Evolutionary conservation across 805 yeast species (phyloP).

Genomic region (Lipomyces sp.): DNA sequence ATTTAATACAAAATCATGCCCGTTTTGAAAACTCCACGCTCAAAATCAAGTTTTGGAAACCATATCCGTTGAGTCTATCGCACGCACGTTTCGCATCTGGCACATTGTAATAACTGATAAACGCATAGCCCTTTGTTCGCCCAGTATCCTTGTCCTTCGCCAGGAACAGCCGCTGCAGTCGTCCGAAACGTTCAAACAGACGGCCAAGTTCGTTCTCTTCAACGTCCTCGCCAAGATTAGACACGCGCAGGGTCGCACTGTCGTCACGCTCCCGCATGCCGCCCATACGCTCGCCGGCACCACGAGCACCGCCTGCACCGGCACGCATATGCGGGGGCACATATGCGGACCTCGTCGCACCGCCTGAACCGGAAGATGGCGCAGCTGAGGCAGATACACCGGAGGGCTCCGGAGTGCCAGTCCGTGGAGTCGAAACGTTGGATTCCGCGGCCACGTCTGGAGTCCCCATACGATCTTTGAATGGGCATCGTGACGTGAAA

Average conservation of each 20-base stretch:
- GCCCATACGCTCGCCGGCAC: constrained; percentile 33
- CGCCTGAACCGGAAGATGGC: constrained; percentile 37
- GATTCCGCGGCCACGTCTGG: constrained; percentile 41
- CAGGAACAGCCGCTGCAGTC: constrained; percentile 71
- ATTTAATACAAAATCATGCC: constrained; percentile 11
- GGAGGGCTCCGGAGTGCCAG: constrained; percentile 36
- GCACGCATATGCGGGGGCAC: constrained; percentile 61
- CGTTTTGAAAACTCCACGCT: constrained; percentile 44
- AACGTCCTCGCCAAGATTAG: constrained; percentile 83
- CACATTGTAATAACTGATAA: constrained; percentile 73
- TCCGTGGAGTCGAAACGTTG: constrained; percentile 26
- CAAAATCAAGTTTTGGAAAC: constrained; percentile 85
- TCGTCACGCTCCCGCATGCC: constrained; percentile 63
- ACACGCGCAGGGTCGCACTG: constrained; percentile 78
- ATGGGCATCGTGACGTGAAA: constrained; percentile 93
- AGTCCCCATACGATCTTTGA: constrained; percentile 76
- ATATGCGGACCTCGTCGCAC: constrained; percentile 40
- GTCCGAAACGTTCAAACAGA: constrained; percentile 68
- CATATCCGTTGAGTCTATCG: constrained; percentile 77
- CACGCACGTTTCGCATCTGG: constrained; percentile 72
- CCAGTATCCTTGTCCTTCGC: constrained; percentile 92
- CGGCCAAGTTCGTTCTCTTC: constrained; percentile 75
- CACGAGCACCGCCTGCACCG: constrained; percentile 41
- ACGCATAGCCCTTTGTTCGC: constrained; percentile 92
- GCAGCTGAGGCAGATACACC: too few species aligned